Evolutionary conservation across 768 basidiomycete species (phyloP).

Genomic region (Pisolithus orientalis): DNA sequence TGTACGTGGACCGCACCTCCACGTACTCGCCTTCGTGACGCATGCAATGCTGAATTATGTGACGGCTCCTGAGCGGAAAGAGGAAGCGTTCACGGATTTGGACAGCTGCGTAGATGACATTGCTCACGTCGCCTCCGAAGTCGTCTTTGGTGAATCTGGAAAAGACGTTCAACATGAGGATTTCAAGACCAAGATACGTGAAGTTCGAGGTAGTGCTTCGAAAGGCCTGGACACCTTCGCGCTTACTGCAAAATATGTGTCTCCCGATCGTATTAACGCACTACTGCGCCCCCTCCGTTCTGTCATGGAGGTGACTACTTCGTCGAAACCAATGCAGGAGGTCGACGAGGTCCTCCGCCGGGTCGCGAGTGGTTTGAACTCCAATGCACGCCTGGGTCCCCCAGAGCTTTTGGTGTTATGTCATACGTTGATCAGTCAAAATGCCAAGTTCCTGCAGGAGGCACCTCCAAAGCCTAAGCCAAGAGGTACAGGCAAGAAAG

Average conservation of each 20-base stretch:
- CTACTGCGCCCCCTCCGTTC: constrained; percentile 74
- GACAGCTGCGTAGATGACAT: constrained; percentile 77
- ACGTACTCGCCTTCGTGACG: constrained; percentile 79
- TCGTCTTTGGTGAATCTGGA: constrained; percentile 90
- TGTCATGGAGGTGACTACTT: constrained; percentile 82
- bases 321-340: constrained; percentile 69
- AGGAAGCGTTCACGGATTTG: constrained; percentile 50
- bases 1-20: constrained; percentile 86
- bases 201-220: constrained; percentile 79
- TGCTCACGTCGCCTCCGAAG: constrained; percentile 77
- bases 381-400: constrained; percentile 66
- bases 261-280: constrained; percentile 67
- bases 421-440: constrained; percentile 86
- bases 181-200: constrained; percentile 92
- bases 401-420: constrained; percentile 74
- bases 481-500: constrained; percentile 32
- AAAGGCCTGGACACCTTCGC: constrained; percentile 83
- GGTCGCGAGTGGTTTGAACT: constrained; percentile 77
- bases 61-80: constrained; percentile 50
- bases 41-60: constrained; percentile 82
- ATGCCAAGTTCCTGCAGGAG: constrained; percentile 78
- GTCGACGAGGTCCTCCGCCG: constrained; percentile 87
- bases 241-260: constrained; percentile 71
- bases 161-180: constrained; percentile 84
- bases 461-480: constrained; percentile 32